Conservation (phyloP, 208 protist species). For the Crithidia expoeki region DNA sequence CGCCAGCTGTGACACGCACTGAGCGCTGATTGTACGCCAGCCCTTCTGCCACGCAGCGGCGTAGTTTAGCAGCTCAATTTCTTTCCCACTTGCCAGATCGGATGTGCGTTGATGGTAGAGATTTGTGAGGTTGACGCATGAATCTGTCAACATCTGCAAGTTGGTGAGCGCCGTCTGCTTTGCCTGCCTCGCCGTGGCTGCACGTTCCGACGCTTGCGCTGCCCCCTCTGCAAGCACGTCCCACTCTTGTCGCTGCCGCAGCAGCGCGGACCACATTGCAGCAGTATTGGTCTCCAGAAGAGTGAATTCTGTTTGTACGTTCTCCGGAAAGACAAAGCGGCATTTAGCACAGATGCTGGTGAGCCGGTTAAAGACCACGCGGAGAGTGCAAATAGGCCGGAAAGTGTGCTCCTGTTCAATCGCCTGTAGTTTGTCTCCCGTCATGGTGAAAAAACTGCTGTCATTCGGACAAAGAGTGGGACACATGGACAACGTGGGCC, state of each 20-base stretch:
- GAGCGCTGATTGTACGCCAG: constrained; percentile 10
- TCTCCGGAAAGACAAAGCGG: background rate
- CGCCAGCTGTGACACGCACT: constrained; percentile 3
- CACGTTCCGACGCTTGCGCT: background rate
- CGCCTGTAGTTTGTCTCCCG: background rate
- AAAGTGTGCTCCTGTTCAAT: background rate
- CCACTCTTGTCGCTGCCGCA: constrained; percentile 3
- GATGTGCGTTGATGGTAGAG: background rate
- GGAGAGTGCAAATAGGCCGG: constrained; percentile 10
- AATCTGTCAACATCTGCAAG: background rate
- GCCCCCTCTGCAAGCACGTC: constrained; percentile 1
- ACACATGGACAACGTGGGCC: background rate
- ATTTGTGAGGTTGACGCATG: background rate
- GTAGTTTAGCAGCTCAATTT: constrained; percentile 29
- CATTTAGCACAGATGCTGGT: constrained; percentile 1
- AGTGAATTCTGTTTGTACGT: background rate
- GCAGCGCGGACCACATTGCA: background rate
- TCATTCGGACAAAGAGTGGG: background rate
- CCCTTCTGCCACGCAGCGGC: constrained; percentile 28
- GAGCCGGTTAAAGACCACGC: constrained; percentile 3
- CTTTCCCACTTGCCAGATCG: constrained; percentile 8
- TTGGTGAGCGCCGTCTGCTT: background rate
- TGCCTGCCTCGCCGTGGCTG: background rate
- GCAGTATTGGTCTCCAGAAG: background rate
- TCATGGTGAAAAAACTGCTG: background rate